Base-by-base conservation (phyloP, 2,329 filamentous ascomycete genomes). In the Fulvia fulva region DNA sequence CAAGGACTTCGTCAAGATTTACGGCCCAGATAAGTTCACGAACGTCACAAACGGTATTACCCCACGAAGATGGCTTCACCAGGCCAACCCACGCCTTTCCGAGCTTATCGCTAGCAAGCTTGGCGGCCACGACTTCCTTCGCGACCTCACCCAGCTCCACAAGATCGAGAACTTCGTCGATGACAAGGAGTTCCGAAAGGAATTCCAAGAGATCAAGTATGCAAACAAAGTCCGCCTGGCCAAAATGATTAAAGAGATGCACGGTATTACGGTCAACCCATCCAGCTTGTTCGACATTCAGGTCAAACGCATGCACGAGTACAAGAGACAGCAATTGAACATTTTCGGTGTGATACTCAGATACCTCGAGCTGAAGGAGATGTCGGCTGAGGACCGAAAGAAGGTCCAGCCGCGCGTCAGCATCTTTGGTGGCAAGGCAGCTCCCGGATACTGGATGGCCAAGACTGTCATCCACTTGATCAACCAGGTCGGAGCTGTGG, bases 41-140 rank as follows among this genome's bases (percentile, higher is more conserved):
- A 99, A 99, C 69, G 93, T 99, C 64, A 99, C 94, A 64, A 99
- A 99, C 74, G 94, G 94, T 59, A 95, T 99, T 73, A 99, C 94
- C 0, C 94, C 94, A 11, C 85, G 94, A 69, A 85, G 94, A 72
- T 99, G 94, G 94, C 81, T 99, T 58, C 92, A 99, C 78, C 94
- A 99, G 76, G 94, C 94, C 60, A 99, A 99, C 74, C 94, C 93
- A 11, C 85, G 89, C 56, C 81, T 99, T 28, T 97, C 93, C 0
- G 90, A 92, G 72, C 80, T 99, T 63, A 97, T 99, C 73, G 89
- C 91, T 1, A 90, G 87, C 71, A 97, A 96, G 80, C 83, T 89
- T 41, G 92, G 91, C 51, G 85, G 90, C 56, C 79, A 91, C 67
- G 87, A 86, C 5, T 97, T 92, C 82, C 80, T 99, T 69, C 96